A percentile compares a stretch with the other conserved stretches of the same genome.
These are phyloP conservation scores for Penicillium sp. DNA, from an alignment of 2,329 filamentous ascomycete species.

Conservation along the genomic window DNA sequence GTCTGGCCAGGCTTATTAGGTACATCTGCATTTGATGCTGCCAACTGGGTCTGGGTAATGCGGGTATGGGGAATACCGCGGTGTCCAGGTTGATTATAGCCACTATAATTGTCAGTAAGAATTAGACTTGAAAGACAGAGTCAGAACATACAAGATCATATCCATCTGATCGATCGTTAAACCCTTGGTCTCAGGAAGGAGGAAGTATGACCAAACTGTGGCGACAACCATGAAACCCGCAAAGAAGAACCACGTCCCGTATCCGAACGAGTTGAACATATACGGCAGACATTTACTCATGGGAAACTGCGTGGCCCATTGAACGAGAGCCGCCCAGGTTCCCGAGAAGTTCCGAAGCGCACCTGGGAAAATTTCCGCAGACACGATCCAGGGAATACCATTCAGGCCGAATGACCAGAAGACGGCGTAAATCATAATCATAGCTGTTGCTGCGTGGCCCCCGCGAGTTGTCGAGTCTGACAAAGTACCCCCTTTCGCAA, in stretches of 20 bases:
- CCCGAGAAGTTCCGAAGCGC: conserved; percentile 45
- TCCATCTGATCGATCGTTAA: conserved; percentile 28
- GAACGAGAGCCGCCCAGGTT: conserved; percentile 32
- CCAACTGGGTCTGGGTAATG: neutral
- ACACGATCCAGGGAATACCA: conserved; percentile 50
- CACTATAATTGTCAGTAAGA: neutral
- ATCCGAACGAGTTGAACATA: conserved; percentile 47
- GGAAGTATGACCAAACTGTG: conserved; percentile 44
- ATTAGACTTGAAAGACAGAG: neutral
- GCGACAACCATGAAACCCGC: conserved; percentile 39
- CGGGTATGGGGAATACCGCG: conserved; percentile 10
- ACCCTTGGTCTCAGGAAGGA: conserved; percentile 27
- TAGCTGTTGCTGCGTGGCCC: conserved; percentile 25
- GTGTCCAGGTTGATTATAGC: conserved; percentile 8
- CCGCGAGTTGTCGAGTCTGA: conserved; percentile 23
- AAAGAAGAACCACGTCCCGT: conserved; percentile 46
- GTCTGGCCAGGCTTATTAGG: neutral
- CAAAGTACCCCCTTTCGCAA: conserved; percentile 11
- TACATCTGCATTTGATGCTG: neutral
- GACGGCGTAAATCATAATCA: conserved; percentile 31
- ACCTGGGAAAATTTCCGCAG: conserved; percentile 48
- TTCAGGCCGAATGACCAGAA: conserved; percentile 47
- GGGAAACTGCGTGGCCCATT: conserved; percentile 34
- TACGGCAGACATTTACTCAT: conserved; percentile 47
- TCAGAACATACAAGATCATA: conserved; percentile 7